Conservation (phyloP, 2,329 filamentous ascomycete species). For the Pleomassaria siparia region DNA sequence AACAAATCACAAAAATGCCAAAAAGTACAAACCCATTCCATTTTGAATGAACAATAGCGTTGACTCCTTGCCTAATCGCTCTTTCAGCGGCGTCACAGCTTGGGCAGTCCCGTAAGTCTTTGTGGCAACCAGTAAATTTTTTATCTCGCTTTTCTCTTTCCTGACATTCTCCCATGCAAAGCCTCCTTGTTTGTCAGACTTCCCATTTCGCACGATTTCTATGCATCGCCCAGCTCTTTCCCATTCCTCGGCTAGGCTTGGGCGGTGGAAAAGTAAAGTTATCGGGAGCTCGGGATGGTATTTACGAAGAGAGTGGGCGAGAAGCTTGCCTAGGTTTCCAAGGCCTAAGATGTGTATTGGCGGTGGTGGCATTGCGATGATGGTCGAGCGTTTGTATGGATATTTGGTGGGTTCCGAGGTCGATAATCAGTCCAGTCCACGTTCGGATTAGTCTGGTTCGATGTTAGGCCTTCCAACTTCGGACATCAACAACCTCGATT, state of each 20-base stretch:
- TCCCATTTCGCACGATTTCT: constrained; percentile 44
- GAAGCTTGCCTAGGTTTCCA: constrained; percentile 76
- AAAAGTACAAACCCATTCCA: constrained; percentile 65
- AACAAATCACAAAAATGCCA: neutral
- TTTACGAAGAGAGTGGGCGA: constrained; percentile 68
- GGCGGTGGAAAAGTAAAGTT: constrained; percentile 70
- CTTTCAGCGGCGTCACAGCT: constrained; percentile 54
- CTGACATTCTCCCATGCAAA: constrained; percentile 38
- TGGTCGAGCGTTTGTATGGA: neutral
- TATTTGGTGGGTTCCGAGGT: neutral
- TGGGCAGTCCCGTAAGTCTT: constrained; percentile 68
- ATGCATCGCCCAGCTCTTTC: constrained; percentile 42
- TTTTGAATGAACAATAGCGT: constrained; percentile 74
- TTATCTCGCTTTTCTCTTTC: constrained; percentile 51
- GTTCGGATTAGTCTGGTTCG: too few relatives aligned
- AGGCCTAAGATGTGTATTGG: constrained; percentile 72
- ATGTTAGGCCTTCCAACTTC: too few relatives aligned
- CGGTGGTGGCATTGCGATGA: neutral
- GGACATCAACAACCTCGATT: too few relatives aligned
- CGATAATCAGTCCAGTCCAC: too few relatives aligned
- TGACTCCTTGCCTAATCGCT: constrained; percentile 67
- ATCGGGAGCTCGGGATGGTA: constrained; percentile 65
- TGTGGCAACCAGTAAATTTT: constrained; percentile 72
- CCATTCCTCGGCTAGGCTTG: constrained; percentile 47
- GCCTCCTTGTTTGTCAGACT: constrained; percentile 34